Base-by-base conservation (phyloP, 2,329 filamentous ascomycete genomes). In the Parastagonospora avenae region DNA sequence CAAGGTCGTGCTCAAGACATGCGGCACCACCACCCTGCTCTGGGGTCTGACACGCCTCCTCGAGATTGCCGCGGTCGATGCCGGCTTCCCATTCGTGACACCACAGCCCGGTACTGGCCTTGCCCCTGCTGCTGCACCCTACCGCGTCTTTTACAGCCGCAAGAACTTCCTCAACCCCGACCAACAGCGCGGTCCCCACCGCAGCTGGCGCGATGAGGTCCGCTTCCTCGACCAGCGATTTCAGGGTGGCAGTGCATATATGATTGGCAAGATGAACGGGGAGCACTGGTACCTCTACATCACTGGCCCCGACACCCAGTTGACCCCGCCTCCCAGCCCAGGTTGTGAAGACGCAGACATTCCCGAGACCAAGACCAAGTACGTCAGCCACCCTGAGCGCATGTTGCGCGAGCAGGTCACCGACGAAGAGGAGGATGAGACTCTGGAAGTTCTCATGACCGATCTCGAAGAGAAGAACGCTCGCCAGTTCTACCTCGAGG, bases 231-330 rank as follows among this genome's bases (percentile, higher is more conserved):
- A 99, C 77, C 88, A 90, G 71, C 90, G 92, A 75, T 97, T 99
- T 72, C 82, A 89, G 55, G 88, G 90, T 49, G 94, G 94, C 48
- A 97, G 93, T 74, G 94, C 94, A 43, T 99, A 99, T 76, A 96
- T 97, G 92, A 95, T 99, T 60, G 94, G 94, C 69, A 97, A 97
- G 79, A 97, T 97, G 93, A 99, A 99, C 65, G 93, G 94, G 51
- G 94, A 99, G 74, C 94, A 99, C 68, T 99, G 94, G 94, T 97
- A 97, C 73, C 80, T 99, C 48, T 99, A 99, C 78, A 87, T 97
- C 67, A 97, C 94, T 10, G 91, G 91, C 44, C 93, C 94, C 14
- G 87, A 89, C 71, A 87, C 85, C 41, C 80, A 84, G 46, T 80
- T 95, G 59, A 96, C 92, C 0, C 92, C 92, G 4, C 92, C 93